These are phyloP conservation scores for Leccinum variicolor DNA, from an alignment of 768 basidiomycete species.

Conservation along the genomic window DNA sequence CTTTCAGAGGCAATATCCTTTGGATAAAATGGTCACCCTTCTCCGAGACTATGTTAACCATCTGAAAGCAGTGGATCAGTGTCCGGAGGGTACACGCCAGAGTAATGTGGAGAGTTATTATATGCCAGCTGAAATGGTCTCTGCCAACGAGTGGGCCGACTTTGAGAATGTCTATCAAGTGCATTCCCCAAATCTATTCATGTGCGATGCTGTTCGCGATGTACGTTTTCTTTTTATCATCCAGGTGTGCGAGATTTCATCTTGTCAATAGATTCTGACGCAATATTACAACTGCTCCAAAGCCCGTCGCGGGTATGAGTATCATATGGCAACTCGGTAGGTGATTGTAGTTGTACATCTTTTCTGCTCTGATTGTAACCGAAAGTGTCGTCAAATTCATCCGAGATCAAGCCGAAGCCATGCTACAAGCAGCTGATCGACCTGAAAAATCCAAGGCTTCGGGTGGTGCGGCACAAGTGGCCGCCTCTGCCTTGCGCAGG, in stretches of 20 bases:
- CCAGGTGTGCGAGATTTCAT: not conserved
- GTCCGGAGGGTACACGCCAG: slow-evolving; percentile 28
- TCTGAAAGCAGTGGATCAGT: slow-evolving; percentile 45
- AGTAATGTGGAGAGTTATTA: slow-evolving; percentile 49
- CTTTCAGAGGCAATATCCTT: slow-evolving; percentile 24
- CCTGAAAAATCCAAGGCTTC: slow-evolving; percentile 30
- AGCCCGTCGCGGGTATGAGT: slow-evolving; percentile 74
- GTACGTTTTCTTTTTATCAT: slow-evolving; percentile 40
- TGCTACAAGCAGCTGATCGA: slow-evolving; percentile 13
- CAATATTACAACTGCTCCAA: slow-evolving; percentile 86
- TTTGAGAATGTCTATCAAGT: slow-evolving; percentile 93
- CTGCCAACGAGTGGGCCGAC: slow-evolving; percentile 67
- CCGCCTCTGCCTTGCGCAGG: slow-evolving; percentile 62
- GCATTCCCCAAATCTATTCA: slow-evolving; percentile 78
- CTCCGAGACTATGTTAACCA: slow-evolving; percentile 60
- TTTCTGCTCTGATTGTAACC: slow-evolving; percentile 5
- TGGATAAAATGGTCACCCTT: slow-evolving; percentile 52
- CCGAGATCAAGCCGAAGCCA: slow-evolving; percentile 69
- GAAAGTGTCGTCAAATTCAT: slow-evolving; percentile 81
- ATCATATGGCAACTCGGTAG: slow-evolving; percentile 83
- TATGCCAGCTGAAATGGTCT: slow-evolving; percentile 65
- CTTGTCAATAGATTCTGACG: slow-evolving; percentile 63
- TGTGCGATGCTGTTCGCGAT: slow-evolving; percentile 76
- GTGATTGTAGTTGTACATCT: slow-evolving; percentile 17
- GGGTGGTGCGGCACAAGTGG: slow-evolving; percentile 55